Conservation (phyloP, 176 grass and related monocot species). For the Puya raimondii region DNA sequence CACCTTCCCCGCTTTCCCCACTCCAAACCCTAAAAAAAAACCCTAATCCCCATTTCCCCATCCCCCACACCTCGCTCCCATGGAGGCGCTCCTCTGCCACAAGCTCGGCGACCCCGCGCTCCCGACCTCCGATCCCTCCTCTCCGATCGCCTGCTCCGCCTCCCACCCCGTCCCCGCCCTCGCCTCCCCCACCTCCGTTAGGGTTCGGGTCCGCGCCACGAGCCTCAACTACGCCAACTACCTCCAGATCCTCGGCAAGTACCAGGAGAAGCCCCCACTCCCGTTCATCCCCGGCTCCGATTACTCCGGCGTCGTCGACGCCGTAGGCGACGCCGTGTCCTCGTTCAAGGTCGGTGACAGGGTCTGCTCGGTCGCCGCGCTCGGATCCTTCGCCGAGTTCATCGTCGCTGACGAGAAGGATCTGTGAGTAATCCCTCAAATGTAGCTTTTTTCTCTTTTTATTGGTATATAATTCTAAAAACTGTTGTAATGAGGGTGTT, state of each 20-base stretch:
- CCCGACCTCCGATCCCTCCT: constrained; percentile 28
- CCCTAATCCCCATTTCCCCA: neutral
- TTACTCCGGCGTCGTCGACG: constrained; percentile 76
- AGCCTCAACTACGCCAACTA: constrained; percentile 84
- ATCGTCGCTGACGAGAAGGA: constrained; percentile 60
- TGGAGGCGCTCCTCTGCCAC: constrained; percentile 69
- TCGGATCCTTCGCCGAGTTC: constrained; percentile 64
- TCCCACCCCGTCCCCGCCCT: constrained; percentile 38
- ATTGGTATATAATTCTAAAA: constrained; percentile 1
- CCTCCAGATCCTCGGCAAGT: constrained; percentile 78
- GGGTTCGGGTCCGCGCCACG: constrained; percentile 55
- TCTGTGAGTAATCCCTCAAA: constrained; percentile 32
- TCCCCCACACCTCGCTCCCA: constrained; percentile 2
- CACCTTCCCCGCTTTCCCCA: neutral
- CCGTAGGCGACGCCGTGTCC: constrained; percentile 49
- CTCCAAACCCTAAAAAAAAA: neutral
- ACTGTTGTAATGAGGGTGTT: neutral
- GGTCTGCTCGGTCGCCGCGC: constrained; percentile 44
- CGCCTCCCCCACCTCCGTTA: constrained; percentile 47
- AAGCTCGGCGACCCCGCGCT: constrained; percentile 66
- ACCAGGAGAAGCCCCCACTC: constrained; percentile 69
- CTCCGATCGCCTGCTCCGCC: constrained; percentile 39
- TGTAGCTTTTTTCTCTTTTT: neutral
- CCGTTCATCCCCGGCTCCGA: constrained; percentile 75
- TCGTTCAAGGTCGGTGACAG: constrained; percentile 50